Conservation (phyloP, 176 grass and related monocot genomes). For the Urochloa ruziziensis region DNA sequence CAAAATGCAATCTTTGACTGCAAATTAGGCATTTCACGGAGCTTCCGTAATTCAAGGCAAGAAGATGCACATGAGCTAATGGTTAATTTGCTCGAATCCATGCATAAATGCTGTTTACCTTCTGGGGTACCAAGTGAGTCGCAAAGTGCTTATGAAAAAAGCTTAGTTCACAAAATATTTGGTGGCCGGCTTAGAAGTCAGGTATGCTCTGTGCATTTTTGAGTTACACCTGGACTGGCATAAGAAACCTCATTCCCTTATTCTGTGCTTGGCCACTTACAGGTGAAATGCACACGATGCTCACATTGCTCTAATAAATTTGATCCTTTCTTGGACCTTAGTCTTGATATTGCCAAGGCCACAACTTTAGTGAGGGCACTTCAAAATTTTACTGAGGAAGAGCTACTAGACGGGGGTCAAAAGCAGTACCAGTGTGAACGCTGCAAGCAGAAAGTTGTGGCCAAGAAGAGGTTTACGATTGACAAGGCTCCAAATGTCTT, state of each 20-base stretch:
- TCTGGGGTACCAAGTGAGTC: constrained; percentile 84
- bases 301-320: constrained; percentile 84
- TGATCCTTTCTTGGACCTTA: constrained; percentile 97
- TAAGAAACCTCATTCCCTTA: background rate
- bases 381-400: constrained; percentile 71
- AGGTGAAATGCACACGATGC: constrained; percentile 92
- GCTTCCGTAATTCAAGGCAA: constrained; percentile 88
- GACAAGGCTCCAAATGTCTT: constrained; percentile 82
- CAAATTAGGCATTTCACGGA: constrained; percentile 78
- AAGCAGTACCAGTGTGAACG: constrained; percentile 83
- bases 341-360: constrained; percentile 92
- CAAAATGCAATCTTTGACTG: constrained; percentile 38
- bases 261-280: constrained; percentile 30
- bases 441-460: constrained; percentile 93
- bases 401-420: constrained; percentile 79
- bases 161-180: constrained; percentile 97
- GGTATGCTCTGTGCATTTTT: constrained; percentile 44
- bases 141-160: constrained; percentile 90
- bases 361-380: constrained; percentile 75
- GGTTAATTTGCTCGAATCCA: constrained; percentile 97
- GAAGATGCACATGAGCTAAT: constrained; percentile 98
- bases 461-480: constrained; percentile 83
- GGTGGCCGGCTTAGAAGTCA: constrained; percentile 90
- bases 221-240: background rate
- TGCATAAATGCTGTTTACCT: constrained; percentile 98